phyloP scores from a whole-genome alignment of 2,329 filamentous ascomycete species.

The Colletotrichum sp. region DNA sequence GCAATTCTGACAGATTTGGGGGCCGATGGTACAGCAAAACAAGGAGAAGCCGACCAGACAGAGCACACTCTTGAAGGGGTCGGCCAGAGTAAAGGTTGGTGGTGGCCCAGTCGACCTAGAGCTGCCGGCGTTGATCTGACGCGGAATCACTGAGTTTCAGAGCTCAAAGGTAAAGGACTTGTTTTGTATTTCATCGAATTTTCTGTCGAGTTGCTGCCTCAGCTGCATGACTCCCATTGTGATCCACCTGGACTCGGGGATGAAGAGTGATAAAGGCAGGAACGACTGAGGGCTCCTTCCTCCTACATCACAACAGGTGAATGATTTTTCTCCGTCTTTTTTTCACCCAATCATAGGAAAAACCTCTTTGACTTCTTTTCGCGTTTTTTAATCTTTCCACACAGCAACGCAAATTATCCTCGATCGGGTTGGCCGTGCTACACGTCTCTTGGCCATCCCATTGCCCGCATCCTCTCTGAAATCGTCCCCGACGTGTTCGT shows the following conservation, averaged over 20 bases:
- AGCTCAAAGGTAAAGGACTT: not conserved
- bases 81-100: not conserved
- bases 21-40: not conserved
- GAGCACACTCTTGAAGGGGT: not conserved
- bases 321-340: not conserved
- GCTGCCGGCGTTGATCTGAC: not conserved
- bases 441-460: not conserved
- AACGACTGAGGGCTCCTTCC: not conserved
- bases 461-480: not conserved
- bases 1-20: not conserved
- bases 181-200: not conserved
- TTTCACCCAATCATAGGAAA: not conserved
- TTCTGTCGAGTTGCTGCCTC: not conserved
- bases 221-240: not conserved
- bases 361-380: not conserved
- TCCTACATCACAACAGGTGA: not conserved
- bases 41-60: not conserved
- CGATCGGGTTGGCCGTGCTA: not conserved
- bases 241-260: not conserved
- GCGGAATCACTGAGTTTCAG: not conserved
- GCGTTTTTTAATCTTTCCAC: not conserved
- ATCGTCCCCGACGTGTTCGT: not conserved
- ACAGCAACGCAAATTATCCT: not conserved
- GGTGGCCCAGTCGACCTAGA: not conserved
- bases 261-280: not conserved